These are phyloP conservation scores for Conoideocrella luteorostrata DNA, from an alignment of 2,329 filamentous ascomycete species.

Conservation along the genomic window DNA sequence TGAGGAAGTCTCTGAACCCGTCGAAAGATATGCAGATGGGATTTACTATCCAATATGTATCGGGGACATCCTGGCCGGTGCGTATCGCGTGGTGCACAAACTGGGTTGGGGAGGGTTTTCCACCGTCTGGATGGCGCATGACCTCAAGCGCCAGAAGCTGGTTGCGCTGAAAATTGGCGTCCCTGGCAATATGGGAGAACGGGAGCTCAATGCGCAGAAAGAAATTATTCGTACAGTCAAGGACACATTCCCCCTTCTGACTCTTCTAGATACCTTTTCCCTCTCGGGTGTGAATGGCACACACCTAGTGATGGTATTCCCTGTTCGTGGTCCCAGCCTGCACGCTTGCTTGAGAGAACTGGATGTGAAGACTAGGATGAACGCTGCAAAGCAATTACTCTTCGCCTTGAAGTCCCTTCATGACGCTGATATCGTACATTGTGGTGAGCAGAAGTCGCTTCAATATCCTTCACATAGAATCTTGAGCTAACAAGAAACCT, in stretches of 20 bases:
- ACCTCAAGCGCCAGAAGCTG: not conserved
- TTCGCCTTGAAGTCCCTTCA: not conserved
- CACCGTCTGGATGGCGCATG: not conserved
- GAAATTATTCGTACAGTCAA: not conserved
- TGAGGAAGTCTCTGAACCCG: not conserved
- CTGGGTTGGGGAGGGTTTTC: constrained; percentile 2
- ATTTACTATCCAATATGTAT: constrained; percentile 1
- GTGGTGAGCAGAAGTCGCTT: not conserved
- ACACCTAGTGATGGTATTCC: not conserved
- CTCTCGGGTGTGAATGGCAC: not conserved
- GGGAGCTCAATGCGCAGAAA: not conserved
- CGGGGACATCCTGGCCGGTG: not conserved
- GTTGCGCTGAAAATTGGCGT: not conserved
- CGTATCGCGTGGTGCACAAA: constrained; percentile 1
- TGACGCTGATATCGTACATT: not conserved
- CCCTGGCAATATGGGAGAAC: not conserved
- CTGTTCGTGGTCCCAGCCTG: not conserved
- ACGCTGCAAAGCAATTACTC: not conserved
- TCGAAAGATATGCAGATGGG: not conserved
- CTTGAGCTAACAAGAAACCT: not conserved
- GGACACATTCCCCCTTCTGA: not conserved
- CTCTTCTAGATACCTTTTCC: not conserved
- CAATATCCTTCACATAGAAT: not conserved
- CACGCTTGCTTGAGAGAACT: not conserved
- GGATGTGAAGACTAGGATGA: not conserved